These are phyloP conservation scores for Trematosphaeria pertusa DNA, from an alignment of 2,329 filamentous ascomycete species.

Conservation along the genomic window DNA sequence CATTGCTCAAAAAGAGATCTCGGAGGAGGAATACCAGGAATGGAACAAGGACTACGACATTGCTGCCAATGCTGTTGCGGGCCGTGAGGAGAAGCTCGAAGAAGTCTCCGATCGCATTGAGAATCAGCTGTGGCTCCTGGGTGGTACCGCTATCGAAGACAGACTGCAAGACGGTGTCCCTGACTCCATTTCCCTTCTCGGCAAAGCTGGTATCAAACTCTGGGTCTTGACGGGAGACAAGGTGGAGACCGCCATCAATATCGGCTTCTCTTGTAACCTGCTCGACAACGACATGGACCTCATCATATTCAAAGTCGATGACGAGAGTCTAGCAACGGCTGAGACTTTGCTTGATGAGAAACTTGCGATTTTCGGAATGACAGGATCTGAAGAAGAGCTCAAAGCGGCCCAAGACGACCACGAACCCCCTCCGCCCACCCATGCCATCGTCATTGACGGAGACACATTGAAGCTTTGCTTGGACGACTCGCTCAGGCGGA, in stretches of 20 bases:
- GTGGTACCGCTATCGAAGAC: conserved; percentile 97
- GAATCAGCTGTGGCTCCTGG: conserved; percentile 83
- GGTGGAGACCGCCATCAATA: conserved; percentile 99
- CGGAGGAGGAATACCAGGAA: conserved; percentile 79
- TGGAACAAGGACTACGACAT: conserved; percentile 90
- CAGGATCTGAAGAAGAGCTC: conserved; percentile 85
- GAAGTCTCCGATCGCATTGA: conserved; percentile 89
- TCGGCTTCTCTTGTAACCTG: conserved; percentile 97
- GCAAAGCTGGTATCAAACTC: conserved; percentile 93
- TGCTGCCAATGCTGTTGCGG: conserved; percentile 81
- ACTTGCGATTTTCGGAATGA: conserved; percentile 76
- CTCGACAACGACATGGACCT: conserved; percentile 98
- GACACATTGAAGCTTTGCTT: conserved; percentile 91
- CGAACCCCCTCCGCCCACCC: conserved; percentile 83
- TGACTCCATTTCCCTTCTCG: conserved; percentile 90
- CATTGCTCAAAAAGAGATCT: conserved; percentile 82
- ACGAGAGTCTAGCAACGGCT: conserved; percentile 70
- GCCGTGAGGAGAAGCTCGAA: conserved; percentile 93
- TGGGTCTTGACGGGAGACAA: conserved; percentile 99
- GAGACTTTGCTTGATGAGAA: conserved; percentile 77
- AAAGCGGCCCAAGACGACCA: conserved; percentile 80
- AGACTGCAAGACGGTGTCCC: conserved; percentile 95
- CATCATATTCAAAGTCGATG: conserved; percentile 84
- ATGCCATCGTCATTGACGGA: conserved; percentile 93
- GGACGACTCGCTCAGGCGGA: conserved; percentile 81